phyloP scores from a whole-genome alignment of 1,284 basidiomycete genomes.

The Spongispora temasekensis region DNA sequence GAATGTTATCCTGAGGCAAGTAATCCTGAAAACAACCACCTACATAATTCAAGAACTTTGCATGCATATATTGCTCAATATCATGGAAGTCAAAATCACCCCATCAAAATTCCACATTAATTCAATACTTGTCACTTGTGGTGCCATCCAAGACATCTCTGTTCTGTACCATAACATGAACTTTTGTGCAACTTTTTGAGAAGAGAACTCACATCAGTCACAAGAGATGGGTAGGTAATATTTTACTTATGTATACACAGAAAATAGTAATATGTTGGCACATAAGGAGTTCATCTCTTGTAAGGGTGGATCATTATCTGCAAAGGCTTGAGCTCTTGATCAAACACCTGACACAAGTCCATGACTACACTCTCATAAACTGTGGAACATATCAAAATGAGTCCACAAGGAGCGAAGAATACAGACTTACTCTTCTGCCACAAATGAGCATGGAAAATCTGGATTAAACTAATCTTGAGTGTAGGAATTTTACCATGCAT shows the following conservation, averaged over 20 bases:
- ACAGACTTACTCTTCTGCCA: constrained; percentile 90
- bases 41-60: constrained; percentile 96
- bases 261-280: constrained; percentile 97
- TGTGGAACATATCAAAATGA: constrained; percentile 31
- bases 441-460: constrained; percentile 99
- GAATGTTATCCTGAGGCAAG: background rate
- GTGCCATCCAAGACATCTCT: constrained; percentile 97
- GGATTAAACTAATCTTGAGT: constrained; percentile 96
- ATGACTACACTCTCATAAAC: constrained; percentile 92
- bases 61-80: constrained; percentile 95
- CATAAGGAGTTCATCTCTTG: constrained; percentile 99
- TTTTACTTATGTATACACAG: constrained; percentile 99
- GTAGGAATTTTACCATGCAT: constrained; percentile 99
- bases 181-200: background rate
- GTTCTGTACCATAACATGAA: constrained; percentile 46
- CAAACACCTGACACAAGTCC: constrained; percentile 99
- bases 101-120: constrained; percentile 98
- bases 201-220: constrained; percentile 75
- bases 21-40: constrained; percentile 23
- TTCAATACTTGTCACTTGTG: constrained; percentile 98
- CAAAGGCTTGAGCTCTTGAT: constrained; percentile 97
- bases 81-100: constrained; percentile 99
- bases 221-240: constrained; percentile 92
- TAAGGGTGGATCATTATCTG: constrained; percentile 99
- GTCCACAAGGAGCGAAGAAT: constrained; percentile 3